Conservation (phyloP, 2,329 filamentous ascomycete species). For the Corinectria fuckeliana region DNA sequence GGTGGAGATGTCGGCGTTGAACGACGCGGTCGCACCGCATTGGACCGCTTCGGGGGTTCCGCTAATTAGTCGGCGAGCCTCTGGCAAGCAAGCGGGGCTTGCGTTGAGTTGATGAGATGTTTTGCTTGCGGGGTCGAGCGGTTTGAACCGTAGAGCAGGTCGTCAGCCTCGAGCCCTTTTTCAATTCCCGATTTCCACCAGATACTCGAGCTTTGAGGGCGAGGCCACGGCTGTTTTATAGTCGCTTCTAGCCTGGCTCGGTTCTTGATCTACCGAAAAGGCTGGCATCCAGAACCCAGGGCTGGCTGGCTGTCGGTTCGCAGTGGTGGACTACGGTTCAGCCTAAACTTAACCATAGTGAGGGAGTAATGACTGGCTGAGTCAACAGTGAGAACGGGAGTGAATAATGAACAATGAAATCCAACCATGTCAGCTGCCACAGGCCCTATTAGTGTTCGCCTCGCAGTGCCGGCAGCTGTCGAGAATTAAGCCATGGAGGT, state of each 20-base stretch:
- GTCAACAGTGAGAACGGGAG: neutral
- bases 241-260: neutral
- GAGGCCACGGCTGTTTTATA: neutral
- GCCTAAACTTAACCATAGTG: too few species aligned
- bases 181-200: too few species aligned
- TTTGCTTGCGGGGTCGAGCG: neutral
- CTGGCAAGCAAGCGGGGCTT: too few species aligned
- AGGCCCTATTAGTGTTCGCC: too few species aligned
- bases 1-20: neutral
- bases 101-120: neutral
- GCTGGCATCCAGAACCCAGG: too few species aligned
- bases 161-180: neutral
- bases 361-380: neutral
- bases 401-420: neutral
- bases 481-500: neutral
- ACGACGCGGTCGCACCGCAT: neutral
- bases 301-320: too few species aligned
- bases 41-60: slow-evolving; percentile 4
- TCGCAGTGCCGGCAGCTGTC: neutral
- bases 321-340: too few species aligned
- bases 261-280: neutral
- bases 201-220: neutral
- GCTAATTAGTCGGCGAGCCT: neutral
- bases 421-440: neutral
- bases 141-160: neutral